These are phyloP conservation scores for Bassia scoparia DNA, from an alignment of 148 eudicot genomes.

Conservation along the genomic window DNA sequence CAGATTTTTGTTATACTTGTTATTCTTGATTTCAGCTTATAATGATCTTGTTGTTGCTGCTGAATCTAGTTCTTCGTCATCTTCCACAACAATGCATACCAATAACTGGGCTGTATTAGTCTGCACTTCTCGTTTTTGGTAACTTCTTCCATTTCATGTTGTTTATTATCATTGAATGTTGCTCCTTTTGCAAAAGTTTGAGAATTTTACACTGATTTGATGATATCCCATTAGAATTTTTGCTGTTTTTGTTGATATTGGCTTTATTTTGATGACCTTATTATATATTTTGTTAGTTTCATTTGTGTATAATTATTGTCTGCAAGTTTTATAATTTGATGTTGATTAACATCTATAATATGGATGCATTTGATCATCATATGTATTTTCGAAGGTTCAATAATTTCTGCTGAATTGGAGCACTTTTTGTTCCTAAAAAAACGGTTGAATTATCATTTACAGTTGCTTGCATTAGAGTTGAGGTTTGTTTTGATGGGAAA, in stretches of 20 bases:
- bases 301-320: not conserved
- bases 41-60: constrained; percentile 24
- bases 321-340: not conserved
- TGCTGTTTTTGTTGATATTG: not conserved
- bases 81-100: constrained; percentile 71
- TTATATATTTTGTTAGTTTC: not conserved
- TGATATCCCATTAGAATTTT: not conserved
- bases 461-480: not conserved
- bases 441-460: not conserved
- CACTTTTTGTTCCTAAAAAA: not conserved
- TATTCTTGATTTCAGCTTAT: constrained; percentile 9
- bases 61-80: constrained; percentile 28
- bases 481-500: too few species aligned
- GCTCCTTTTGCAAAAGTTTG: not conserved
- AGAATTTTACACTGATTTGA: not conserved
- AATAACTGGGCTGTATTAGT: constrained; percentile 99
- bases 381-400: not conserved
- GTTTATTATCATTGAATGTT: not conserved
- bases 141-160: not conserved
- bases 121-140: constrained; percentile 98
- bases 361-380: not conserved
- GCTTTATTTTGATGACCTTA: not conserved
- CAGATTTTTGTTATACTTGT: not conserved
- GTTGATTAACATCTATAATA: too few species aligned
- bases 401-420: not conserved